These are phyloP conservation scores for Xenosphaeropsis pyriputrescens DNA, from an alignment of 2,329 filamentous ascomycete species.

Conservation along the genomic window DNA sequence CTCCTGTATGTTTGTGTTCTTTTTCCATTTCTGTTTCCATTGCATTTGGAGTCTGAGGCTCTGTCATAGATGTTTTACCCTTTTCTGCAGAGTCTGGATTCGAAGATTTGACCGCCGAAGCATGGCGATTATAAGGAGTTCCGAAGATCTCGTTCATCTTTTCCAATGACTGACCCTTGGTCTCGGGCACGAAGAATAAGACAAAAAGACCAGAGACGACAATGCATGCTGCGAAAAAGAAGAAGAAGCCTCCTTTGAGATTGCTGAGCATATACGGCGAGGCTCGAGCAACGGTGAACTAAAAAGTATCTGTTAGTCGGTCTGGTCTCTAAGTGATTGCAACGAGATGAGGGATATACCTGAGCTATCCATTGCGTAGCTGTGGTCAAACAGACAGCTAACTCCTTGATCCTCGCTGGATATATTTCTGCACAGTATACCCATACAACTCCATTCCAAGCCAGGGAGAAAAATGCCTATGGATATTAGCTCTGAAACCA, in stretches of 20 bases:
- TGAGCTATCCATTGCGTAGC: slow-evolving; percentile 8
- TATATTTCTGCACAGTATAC: slow-evolving; percentile 15
- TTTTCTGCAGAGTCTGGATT: too few species aligned
- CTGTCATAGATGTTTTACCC: too few species aligned
- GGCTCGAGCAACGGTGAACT: slow-evolving; percentile 8
- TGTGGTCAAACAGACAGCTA: slow-evolving; percentile 9
- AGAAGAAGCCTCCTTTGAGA: slow-evolving; percentile 10
- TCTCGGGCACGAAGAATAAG: slow-evolving; percentile 65
- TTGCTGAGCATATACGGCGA: slow-evolving; percentile 8
- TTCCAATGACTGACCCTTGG: slow-evolving; percentile 57
- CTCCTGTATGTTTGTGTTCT: too few species aligned
- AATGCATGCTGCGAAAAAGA: slow-evolving; percentile 50
- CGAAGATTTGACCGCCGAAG: too few species aligned
- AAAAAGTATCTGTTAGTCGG: background rate
- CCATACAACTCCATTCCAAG: slow-evolving; percentile 15
- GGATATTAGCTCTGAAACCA: too few species aligned
- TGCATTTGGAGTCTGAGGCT: too few species aligned
- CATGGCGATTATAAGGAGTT: slow-evolving; percentile 4
- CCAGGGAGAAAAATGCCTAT: slow-evolving; percentile 13
- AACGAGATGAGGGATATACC: background rate
- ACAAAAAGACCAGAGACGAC: slow-evolving; percentile 46
- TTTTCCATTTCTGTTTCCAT: too few species aligned
- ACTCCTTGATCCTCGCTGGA: slow-evolving; percentile 9
- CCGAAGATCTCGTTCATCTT: slow-evolving; percentile 43
- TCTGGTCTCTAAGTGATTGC: background rate